Conservation (phyloP, 1,284 basidiomycete genomes). For the Marasmius sp. region DNA sequence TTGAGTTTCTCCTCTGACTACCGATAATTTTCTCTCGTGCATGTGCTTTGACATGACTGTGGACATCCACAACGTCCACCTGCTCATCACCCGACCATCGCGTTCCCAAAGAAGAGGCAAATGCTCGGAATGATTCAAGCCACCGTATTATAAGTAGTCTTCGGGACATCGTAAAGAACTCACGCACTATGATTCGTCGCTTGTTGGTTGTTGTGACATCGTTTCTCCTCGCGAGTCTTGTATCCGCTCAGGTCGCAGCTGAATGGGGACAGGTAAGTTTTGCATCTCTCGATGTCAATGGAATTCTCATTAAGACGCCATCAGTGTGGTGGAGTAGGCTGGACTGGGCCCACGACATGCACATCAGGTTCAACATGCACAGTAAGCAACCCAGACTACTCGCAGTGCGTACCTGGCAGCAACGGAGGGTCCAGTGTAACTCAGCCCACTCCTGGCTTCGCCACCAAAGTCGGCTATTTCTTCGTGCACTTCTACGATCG, state of each 20-base stretch:
- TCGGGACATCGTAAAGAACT: not conserved
- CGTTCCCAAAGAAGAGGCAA: slow-evolving; percentile 33
- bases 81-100: not conserved
- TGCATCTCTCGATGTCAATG: no score
- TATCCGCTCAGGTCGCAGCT: slow-evolving; percentile 20
- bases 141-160: not conserved
- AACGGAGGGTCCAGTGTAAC: slow-evolving; percentile 21
- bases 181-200: slow-evolving; percentile 16
- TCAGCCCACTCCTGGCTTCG: slow-evolving; percentile 16
- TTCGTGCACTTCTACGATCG: slow-evolving; percentile 8
- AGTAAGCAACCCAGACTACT: slow-evolving; percentile 45
- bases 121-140: slow-evolving; percentile 28
- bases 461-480: not conserved
- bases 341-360: slow-evolving; percentile 50
- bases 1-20: no score
- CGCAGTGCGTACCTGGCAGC: slow-evolving; percentile 50
- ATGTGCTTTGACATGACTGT: not conserved
- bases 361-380: slow-evolving; percentile 49
- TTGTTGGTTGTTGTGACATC: slow-evolving; percentile 15
- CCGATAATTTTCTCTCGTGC: no score
- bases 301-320: not conserved
- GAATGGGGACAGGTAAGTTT: slow-evolving; percentile 27
- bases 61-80: slow-evolving; percentile 6
- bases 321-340: slow-evolving; percentile 47
- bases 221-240: slow-evolving; percentile 14